These are phyloP conservation scores for Chytriomyces confervae DNA, from an alignment of 192 early-diverging fungal species.

Conservation along the genomic window DNA sequence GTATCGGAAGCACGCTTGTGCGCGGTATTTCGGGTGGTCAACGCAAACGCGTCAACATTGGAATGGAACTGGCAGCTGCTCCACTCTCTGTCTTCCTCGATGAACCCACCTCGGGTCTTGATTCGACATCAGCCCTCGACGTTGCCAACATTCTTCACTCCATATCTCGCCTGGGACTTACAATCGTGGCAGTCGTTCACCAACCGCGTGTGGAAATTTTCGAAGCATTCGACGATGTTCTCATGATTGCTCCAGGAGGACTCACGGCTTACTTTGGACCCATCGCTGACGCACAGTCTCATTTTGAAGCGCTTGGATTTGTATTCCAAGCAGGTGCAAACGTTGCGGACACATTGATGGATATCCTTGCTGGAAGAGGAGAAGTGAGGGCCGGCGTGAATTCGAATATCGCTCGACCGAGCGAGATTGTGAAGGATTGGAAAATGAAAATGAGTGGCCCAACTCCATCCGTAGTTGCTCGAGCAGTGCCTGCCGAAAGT, in stretches of 20 bases:
- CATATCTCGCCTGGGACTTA: conserved; percentile 63
- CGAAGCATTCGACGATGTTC: conserved; percentile 75
- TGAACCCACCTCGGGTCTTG: conserved; percentile 82
- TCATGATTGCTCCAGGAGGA: conserved; percentile 77
- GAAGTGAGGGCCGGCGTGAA: conserved; percentile 9
- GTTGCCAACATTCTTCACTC: conserved; percentile 75
- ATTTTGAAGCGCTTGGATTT: conserved; percentile 48
- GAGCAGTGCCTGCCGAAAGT: background rate
- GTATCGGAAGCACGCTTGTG: conserved; percentile 58
- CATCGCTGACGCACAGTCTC: conserved; percentile 35
- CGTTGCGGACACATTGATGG: conserved; percentile 56
- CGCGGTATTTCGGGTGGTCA: conserved; percentile 72
- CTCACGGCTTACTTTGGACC: conserved; percentile 78
- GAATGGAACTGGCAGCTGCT: conserved; percentile 48
- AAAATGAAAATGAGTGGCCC: background rate
- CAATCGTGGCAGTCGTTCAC: conserved; percentile 80
- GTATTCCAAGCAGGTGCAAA: conserved; percentile 34
- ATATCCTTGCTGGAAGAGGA: conserved; percentile 50
- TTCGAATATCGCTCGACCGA: background rate
- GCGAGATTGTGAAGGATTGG: conserved; percentile 15
- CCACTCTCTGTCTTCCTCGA: conserved; percentile 71
- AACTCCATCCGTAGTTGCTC: background rate
- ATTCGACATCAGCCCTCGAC: conserved; percentile 70
- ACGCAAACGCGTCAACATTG: conserved; percentile 64
- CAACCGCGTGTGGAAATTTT: conserved; percentile 83